These are phyloP conservation scores for Westerdykella aurantiaca DNA, from an alignment of 2,329 filamentous ascomycete species.

Conservation along the genomic window DNA sequence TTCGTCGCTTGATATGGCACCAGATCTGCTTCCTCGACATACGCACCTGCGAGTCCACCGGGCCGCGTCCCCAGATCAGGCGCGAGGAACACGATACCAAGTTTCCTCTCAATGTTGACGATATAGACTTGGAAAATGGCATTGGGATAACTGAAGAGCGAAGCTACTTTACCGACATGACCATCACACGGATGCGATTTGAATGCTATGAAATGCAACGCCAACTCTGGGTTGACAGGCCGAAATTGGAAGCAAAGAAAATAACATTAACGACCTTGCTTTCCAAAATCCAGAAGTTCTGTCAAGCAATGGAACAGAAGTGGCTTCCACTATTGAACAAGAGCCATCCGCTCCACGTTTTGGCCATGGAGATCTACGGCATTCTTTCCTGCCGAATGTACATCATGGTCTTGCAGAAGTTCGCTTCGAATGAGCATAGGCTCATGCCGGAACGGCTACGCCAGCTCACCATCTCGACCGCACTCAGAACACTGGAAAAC, in stretches of 20 bases:
- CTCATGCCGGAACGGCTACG: constrained; percentile 58
- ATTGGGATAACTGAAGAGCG: constrained; percentile 42
- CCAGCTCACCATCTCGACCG: constrained; percentile 58
- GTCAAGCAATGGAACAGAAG: constrained; percentile 57
- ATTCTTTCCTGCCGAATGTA: constrained; percentile 59
- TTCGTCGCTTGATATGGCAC: constrained; percentile 69
- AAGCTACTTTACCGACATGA: constrained; percentile 61
- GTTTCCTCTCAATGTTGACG: constrained; percentile 65
- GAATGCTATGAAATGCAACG: constrained; percentile 70
- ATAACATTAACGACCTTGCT: constrained; percentile 60
- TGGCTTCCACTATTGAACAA: constrained; percentile 61
- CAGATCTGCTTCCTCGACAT: constrained; percentile 73
- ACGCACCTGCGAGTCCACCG: constrained; percentile 67
- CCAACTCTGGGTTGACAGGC: constrained; percentile 62
- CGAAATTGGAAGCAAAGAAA: constrained; percentile 57
- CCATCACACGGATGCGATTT: constrained; percentile 62
- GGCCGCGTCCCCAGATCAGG: constrained; percentile 65
- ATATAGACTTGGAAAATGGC: constrained; percentile 50
- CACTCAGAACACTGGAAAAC: constrained; percentile 50
- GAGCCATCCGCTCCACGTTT: constrained; percentile 57
- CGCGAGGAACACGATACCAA: constrained; percentile 69
- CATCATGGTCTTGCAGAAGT: constrained; percentile 64
- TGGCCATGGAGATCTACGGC: constrained; percentile 59
- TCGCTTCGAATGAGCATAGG: constrained; percentile 47
- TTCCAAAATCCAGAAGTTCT: constrained; percentile 63